Evolutionary conservation across 495 filamentous ascomycete genomes (phyloP).

Genomic region (Hypoxylon lienhwacheense): DNA sequence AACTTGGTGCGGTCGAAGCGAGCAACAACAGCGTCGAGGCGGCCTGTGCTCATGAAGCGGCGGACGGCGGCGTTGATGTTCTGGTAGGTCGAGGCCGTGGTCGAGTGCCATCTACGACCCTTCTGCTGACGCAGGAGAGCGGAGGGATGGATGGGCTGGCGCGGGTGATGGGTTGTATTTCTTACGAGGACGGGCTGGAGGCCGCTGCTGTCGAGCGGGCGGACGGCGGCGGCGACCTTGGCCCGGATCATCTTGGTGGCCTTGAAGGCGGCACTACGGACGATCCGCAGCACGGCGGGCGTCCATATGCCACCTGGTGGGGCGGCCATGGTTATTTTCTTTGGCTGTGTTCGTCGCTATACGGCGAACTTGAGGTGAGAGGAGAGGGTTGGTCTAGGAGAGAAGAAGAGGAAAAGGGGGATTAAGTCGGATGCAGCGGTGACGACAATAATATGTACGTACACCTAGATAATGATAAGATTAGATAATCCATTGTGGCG

Average conservation of each 20-base stretch:
- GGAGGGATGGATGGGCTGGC: constrained; percentile 71
- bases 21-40: constrained; percentile 41
- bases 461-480: constrained; percentile 14
- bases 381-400: constrained; percentile 30
- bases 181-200: constrained; percentile 55
- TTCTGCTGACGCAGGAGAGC: constrained; percentile 74
- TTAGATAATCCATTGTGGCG: constrained; percentile 32
- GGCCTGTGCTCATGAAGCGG: constrained; percentile 62
- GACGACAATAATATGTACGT: constrained; percentile 22
- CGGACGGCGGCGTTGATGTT: constrained; percentile 59
- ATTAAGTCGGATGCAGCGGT: constrained; percentile 10
- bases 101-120: constrained; percentile 71
- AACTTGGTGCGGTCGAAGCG: constrained; percentile 66
- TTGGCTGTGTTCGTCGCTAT: constrained; percentile 28
- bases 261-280: constrained; percentile 68
- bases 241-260: constrained; percentile 63
- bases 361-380: constrained; percentile 38
- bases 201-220: constrained; percentile 46
- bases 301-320: constrained; percentile 68
- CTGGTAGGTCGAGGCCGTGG: constrained; percentile 46
- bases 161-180: constrained; percentile 45
- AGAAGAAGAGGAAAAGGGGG: constrained; percentile 7
- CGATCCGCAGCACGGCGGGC: constrained; percentile 67
- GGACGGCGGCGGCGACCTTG: constrained; percentile 59
- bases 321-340: constrained; percentile 58